A percentile compares a stretch with the other conserved stretches of the same genome.
Evolutionary conservation across 2,329 filamentous ascomycete genomes (phyloP).

Genomic region (Aspergillus ibericus): DNA sequence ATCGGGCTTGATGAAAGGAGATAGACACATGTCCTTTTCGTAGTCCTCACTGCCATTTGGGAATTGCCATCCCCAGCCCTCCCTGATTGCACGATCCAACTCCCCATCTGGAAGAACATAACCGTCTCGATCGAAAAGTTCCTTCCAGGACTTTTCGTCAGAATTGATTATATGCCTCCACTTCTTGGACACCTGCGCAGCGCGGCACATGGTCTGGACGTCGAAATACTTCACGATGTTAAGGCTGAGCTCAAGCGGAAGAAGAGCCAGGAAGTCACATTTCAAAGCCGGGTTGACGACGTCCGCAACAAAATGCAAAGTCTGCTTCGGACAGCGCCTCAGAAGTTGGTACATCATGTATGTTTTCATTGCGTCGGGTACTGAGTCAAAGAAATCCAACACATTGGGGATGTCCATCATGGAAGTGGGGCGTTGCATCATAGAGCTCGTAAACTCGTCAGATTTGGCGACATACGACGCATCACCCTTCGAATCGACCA

Average conservation of each 20-base stretch:
- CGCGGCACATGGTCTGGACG: constrained; percentile 79
- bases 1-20: constrained; percentile 42
- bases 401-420: constrained; percentile 81
- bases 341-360: constrained; percentile 97
- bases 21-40: constrained; percentile 74
- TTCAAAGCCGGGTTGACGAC: constrained; percentile 92
- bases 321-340: constrained; percentile 81
- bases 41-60: constrained; percentile 71
- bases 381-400: constrained; percentile 84
- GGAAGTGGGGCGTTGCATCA: constrained; percentile 35
- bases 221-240: constrained; percentile 87
- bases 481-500: constrained; percentile 17
- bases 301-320: constrained; percentile 83
- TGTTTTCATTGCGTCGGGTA: constrained; percentile 88
- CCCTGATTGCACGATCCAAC: constrained; percentile 76
- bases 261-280: constrained; percentile 82
- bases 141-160: constrained; percentile 95
- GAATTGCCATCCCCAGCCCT: constrained; percentile 98
- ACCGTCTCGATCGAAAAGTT: constrained; percentile 80
- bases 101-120: constrained; percentile 78
- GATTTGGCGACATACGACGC: constrained; percentile 9
- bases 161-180: constrained; percentile 90
- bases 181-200: constrained; percentile 88
- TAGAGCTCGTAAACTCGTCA: constrained; percentile 15
- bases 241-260: constrained; percentile 83